phyloP scores from a whole-genome alignment of 164 flowering plant species.

The Macadamia tetraphylla region DNA sequence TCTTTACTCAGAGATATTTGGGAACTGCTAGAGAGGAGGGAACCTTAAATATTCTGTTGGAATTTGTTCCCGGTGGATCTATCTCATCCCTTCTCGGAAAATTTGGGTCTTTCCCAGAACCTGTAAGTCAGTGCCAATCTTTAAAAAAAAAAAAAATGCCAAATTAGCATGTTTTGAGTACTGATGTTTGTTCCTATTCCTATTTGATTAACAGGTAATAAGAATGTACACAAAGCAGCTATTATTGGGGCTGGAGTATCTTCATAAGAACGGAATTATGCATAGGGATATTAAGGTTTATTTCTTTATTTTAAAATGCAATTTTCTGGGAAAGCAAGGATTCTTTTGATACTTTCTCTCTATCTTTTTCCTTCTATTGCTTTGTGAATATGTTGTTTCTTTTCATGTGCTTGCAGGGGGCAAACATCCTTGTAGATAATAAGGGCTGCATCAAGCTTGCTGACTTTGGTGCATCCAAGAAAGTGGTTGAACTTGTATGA shows the following conservation, averaged over 20 bases:
- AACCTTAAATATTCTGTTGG: slow-evolving; percentile 76
- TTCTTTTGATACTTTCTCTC: not conserved
- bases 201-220: slow-evolving; percentile 53
- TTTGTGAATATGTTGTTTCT: not conserved
- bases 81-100: slow-evolving; percentile 92
- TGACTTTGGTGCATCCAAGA: slow-evolving; percentile 97
- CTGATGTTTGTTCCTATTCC: slow-evolving; percentile 4
- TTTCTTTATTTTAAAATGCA: not conserved
- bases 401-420: slow-evolving; percentile 52
- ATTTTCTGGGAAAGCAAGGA: not conserved
- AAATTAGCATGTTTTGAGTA: not conserved
- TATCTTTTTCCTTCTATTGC: too few species aligned
- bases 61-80: slow-evolving; percentile 99
- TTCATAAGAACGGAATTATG: slow-evolving; percentile 85
- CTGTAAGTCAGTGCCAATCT: slow-evolving; percentile 47
- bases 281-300: slow-evolving; percentile 96
- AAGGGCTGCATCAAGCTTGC: slow-evolving; percentile 97
- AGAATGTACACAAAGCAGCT: slow-evolving; percentile 87
- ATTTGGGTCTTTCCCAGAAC: slow-evolving; percentile 93
- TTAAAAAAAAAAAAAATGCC: not conserved
- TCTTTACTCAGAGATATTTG: slow-evolving; percentile 66
- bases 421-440: slow-evolving; percentile 93
- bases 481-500: slow-evolving; percentile 91
- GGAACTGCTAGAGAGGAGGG: slow-evolving; percentile 94
- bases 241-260: slow-evolving; percentile 80